These are phyloP conservation scores for Nakazawaea ishiwadae DNA, from an alignment of 805 yeast species.

Conservation along the genomic window DNA sequence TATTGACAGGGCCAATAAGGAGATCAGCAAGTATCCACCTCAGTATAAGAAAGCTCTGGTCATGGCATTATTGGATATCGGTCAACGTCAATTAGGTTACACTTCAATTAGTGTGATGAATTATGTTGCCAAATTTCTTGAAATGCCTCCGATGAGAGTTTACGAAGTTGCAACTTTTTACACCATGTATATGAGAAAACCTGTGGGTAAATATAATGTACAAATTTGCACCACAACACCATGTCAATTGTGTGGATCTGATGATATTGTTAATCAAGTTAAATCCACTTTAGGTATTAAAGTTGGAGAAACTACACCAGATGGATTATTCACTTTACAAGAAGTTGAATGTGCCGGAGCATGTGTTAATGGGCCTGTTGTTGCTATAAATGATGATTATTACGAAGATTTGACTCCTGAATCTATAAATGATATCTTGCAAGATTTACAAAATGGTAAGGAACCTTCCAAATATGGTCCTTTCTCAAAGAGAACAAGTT, in stretches of 20 bases:
- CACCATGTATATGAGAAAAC: conserved; percentile 84
- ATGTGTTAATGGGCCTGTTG: conserved; percentile 88
- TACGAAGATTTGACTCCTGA: conserved; percentile 78
- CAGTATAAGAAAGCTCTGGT: conserved; percentile 86
- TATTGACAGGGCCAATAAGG: conserved; percentile 60
- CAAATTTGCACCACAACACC: conserved; percentile 91
- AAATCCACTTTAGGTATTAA: conserved; percentile 53
- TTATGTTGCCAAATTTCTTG: conserved; percentile 77
- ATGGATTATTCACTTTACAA: conserved; percentile 72
- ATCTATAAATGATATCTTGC: conserved; percentile 54
- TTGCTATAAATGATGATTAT: conserved; percentile 78
- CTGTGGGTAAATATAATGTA: conserved; percentile 79
- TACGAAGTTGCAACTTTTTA: conserved; percentile 90
- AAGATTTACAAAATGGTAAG: conserved; percentile 60
- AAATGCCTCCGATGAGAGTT: conserved; percentile 92
- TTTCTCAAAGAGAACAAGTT: conserved; percentile 57
- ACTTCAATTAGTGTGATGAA: conserved; percentile 86
- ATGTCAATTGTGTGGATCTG: conserved; percentile 80
- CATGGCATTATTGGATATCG: conserved; percentile 83
- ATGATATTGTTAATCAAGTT: conserved; percentile 70
- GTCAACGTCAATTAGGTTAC: conserved; percentile 84
- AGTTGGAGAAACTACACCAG: conserved; percentile 76
- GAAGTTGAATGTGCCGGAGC: conserved; percentile 93
- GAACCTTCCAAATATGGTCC: conserved; percentile 60
- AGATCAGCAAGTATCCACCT: conserved; percentile 76